These are phyloP conservation scores for Cladosporium austrohemisphaericum DNA, from an alignment of 2,329 filamentous ascomycete species.

Conservation along the genomic window DNA sequence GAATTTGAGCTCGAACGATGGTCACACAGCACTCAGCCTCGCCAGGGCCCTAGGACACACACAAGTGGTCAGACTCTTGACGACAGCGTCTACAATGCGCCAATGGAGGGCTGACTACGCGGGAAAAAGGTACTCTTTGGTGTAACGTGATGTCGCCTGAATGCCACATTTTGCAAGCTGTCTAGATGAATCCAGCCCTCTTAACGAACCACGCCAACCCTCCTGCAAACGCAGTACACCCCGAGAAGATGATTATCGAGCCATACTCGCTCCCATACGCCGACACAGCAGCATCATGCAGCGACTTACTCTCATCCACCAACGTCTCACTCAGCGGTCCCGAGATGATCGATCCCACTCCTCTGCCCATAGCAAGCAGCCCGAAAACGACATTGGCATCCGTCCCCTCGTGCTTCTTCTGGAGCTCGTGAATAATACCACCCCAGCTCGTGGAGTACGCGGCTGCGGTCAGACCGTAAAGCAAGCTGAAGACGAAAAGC, in stretches of 20 bases:
- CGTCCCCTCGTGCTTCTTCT: conserved; percentile 22
- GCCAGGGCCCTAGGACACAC: too few species aligned
- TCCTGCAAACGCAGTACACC: conserved; percentile 36
- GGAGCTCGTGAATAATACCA: conserved; percentile 24
- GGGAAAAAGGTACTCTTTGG: too few species aligned
- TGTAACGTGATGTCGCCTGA: too few species aligned
- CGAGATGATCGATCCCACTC: conserved; percentile 49
- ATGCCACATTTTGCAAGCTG: too few species aligned
- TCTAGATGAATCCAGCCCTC: conserved; percentile 9
- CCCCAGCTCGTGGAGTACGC: conserved; percentile 38
- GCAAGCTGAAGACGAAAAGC: conserved; percentile 42
- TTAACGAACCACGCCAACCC: conserved; percentile 12
- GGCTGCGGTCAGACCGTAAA: conserved; percentile 42
- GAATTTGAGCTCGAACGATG: too few species aligned
- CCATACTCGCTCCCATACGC: conserved; percentile 45
- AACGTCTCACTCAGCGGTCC: conserved; percentile 51
- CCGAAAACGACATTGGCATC: conserved; percentile 50
- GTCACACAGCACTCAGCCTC: too few species aligned
- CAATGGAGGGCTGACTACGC: too few species aligned
- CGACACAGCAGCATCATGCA: conserved; percentile 32
- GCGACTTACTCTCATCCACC: conserved; percentile 35
- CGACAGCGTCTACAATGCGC: too few species aligned
- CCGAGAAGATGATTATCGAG: conserved; percentile 41
- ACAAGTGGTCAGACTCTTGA: too few species aligned
- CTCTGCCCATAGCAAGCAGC: conserved; percentile 48